phyloP scores from a whole-genome alignment of 495 filamentous ascomycete species.

The Penicillium argentinense region DNA sequence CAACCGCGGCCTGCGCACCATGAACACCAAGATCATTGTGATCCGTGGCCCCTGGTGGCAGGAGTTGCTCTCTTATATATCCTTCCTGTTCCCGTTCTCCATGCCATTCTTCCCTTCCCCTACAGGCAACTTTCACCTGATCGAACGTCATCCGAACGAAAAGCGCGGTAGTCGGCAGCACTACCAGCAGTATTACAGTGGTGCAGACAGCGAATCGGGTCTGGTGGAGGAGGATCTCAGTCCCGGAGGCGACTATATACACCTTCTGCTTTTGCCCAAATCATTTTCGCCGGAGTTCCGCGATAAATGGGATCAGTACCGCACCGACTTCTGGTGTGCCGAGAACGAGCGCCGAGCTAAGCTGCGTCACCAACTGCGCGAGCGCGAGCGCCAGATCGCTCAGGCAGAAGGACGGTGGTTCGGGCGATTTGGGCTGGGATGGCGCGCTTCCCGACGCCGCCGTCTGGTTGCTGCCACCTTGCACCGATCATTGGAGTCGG shows the following conservation, averaged over 20 bases:
- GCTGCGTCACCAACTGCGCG: constrained; percentile 65
- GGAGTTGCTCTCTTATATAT: constrained; percentile 66
- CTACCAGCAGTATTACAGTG: constrained; percentile 40
- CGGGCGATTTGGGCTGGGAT: constrained; percentile 67
- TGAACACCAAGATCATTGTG: constrained; percentile 94
- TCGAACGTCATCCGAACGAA: constrained; percentile 55
- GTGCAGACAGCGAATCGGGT: constrained; percentile 55
- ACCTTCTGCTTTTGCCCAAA: constrained; percentile 87
- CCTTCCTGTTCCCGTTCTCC: constrained; percentile 74
- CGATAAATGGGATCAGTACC: constrained; percentile 95
- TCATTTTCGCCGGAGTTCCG: constrained; percentile 92
- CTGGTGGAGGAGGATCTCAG: constrained; percentile 76
- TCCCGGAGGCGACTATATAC: constrained; percentile 85
- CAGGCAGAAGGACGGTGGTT: constrained; percentile 73
- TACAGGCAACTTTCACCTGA: constrained; percentile 64
- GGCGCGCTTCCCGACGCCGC: constrained; percentile 56
- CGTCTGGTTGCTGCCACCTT: constrained; percentile 34
- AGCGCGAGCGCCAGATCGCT: constrained; percentile 63
- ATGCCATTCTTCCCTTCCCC: constrained; percentile 62
- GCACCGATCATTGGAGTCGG: constrained; percentile 23
- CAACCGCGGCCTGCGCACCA: constrained; percentile 83
- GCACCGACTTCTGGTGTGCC: constrained; percentile 92
- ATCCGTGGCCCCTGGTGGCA: constrained; percentile 81
- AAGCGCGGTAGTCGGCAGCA: constrained; percentile 41
- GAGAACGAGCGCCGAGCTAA: constrained; percentile 87